Base-by-base conservation (phyloP, 805 yeast species). In the Candida khao-thaluensis region DNA sequence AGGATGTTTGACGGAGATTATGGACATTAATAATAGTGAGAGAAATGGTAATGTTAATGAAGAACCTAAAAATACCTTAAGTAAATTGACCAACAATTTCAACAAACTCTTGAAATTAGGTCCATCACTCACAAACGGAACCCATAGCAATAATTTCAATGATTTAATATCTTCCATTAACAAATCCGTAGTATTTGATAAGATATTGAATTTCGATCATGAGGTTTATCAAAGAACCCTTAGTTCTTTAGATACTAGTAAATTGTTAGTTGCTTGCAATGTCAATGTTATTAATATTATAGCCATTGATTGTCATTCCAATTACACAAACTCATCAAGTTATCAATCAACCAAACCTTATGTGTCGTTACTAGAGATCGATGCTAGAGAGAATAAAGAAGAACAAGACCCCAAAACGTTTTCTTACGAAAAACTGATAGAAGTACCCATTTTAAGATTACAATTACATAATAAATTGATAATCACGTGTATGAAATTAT, bases 281-380 rank as follows among this genome's bases (percentile, higher is more conserved):
- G 74, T 79, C 14, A 68, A 77, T 41, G 69, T 73, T 3, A 48
- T 78, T 25, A 78, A 76, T 50, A 52, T 77, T 3, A 56, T 74
- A 26, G 66, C 64, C 3, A 51, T 76, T 11, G 64, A 60, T 24
- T 53, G 46, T 1, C 31, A 50, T 9, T 48, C 56, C 6, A 46
- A 50, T 11, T 67, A 51, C 42, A 40, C 40, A 17, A 44, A 54
- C 28, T 56, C 66, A 0, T 42, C 44, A 8, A 48, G 51, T 17
- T 32, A 44, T 27, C 45, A 36, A 12, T 38, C 57, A 12, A 53
- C 50, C 11, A 49, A 51, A 16, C 59, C 61, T 3, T 38, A 51
- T 9, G 41, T 53, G 12, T 56, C 62, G 4, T 42, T 48, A 21
- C 50, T 47, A 9, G 59, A 48, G 30, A 51, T 20, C 5, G 34